Evolutionary conservation across 306 rosid species (phyloP), one percentile per base, ranked within the genome.

Genomic region (Senna siamea): DNA sequence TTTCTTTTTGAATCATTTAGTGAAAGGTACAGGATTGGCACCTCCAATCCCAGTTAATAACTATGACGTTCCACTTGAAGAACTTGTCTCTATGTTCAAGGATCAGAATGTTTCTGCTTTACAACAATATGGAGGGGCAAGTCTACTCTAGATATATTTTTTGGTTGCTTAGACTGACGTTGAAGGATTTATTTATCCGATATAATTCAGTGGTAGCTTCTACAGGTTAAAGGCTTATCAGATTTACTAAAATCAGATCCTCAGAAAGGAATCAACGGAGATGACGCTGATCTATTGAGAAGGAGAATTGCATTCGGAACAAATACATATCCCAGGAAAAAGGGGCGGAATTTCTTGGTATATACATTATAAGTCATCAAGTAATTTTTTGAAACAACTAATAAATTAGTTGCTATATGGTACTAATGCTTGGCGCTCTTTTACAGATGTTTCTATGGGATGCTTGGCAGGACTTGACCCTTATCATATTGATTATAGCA

Each of bases 401-500:
- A 72, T 72, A 69, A 65, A 59, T 61, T 70, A 62, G 18, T 53
- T 74, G 50, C 23, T 4, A 48, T 10, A 34, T 5, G 52, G 15
- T 44, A 66, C 60, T 51, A 78, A 62, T 80, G 67, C 50, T 52
- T 35, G 67, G 19, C 76, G 60, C 63, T 76, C 66, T 74, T 68
- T 65, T 78, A 69, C 87, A 94, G 99, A 87, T 83, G 78, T 94
- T 94, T 80, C 83, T 94, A 54, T 94, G 99, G 99, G 99, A 94
- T 75, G 95, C 99, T 66, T 94, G 99, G 96, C 97, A 92, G 81
- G 99, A 94, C 79, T 76, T 88, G 38, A 94, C 99, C 60, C 96
- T 94, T 61, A 86, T 94, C 85, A 90, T 94, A 75, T 83, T 94
- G 89, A 92, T 94, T 54, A 30, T 94, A 79, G 96, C 99, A 81